Evolutionary conservation across 306 rosid genomes (phyloP).

Genomic region (Cucurbita maxima): DNA sequence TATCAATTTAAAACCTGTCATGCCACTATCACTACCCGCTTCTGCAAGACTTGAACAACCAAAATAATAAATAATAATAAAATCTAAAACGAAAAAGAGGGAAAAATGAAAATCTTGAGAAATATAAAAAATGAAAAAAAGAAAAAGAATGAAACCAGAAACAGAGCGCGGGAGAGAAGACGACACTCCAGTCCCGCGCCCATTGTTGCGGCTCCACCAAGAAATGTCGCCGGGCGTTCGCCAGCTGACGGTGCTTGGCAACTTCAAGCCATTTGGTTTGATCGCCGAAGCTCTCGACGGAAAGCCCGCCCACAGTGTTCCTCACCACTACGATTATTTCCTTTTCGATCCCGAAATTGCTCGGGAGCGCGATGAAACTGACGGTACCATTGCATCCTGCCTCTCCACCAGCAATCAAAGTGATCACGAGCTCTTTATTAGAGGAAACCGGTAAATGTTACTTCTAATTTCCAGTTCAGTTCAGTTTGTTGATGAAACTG

Average conservation of each 20-base stretch:
- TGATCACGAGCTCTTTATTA: slow-evolving; percentile 74
- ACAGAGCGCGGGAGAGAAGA: neutral
- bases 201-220: neutral
- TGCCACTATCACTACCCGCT: neutral
- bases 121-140: neutral
- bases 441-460: slow-evolving; percentile 55
- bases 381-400: slow-evolving; percentile 28
- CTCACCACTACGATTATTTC: slow-evolving; percentile 65
- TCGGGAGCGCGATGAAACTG: slow-evolving; percentile 49
- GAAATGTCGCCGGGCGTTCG: slow-evolving; percentile 56
- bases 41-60: neutral
- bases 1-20: neutral
- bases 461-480: slow-evolving; percentile 4
- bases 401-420: slow-evolving; percentile 39
- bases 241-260: slow-evolving; percentile 64
- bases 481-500: neutral
- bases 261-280: slow-evolving; percentile 85
- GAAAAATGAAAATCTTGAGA: neutral
- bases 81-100: neutral
- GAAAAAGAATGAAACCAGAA: neutral
- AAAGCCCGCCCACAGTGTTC: slow-evolving; percentile 37
- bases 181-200: neutral
- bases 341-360: slow-evolving; percentile 64
- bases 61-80: neutral
- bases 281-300: slow-evolving; percentile 94